These are phyloP conservation scores for Puccinia triticina DNA, from an alignment of 1,284 basidiomycete species.

Conservation along the genomic window DNA sequence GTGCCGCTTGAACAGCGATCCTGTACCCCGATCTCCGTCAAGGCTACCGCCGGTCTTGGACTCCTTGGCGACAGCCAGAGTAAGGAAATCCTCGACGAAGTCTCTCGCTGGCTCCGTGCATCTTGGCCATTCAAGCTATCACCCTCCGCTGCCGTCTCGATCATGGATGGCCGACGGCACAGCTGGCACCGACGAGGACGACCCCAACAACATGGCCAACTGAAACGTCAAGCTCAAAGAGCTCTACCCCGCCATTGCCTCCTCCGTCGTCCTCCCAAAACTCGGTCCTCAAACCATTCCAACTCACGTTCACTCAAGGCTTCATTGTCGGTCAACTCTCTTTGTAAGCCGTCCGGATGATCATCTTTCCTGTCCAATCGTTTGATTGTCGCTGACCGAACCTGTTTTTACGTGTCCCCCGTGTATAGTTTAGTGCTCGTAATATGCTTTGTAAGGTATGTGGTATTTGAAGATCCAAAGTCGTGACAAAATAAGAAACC, in stretches of 20 bases:
- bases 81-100: conserved; percentile 75
- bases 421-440: conserved; percentile 61
- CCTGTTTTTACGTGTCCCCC: too few relatives aligned
- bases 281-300: conserved; percentile 10
- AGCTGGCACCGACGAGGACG: conserved; percentile 25
- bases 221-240: too few relatives aligned
- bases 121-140: conserved; percentile 75
- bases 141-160: conserved; percentile 70
- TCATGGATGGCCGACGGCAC: conserved; percentile 79
- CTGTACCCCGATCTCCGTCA: conserved; percentile 88
- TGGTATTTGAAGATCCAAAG: conserved; percentile 64
- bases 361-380: conserved; percentile 25
- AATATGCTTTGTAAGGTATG: conserved; percentile 64
- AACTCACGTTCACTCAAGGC: conserved; percentile 65
- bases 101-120: conserved; percentile 68
- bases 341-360: too few relatives aligned
- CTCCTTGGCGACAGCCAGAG: conserved; percentile 72
- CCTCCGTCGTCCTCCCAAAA: background rate
- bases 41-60: conserved; percentile 90
- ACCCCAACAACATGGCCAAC: too few relatives aligned
- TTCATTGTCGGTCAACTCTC: conserved; percentile 66
- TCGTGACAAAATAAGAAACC: conserved; percentile 32
- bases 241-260: too few relatives aligned
- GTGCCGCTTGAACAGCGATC: conserved; percentile 71
- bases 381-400: conserved; percentile 44